A percentile compares a stretch with the other conserved stretches of the same genome.
Conservation (phyloP, 2,329 filamentous ascomycete genomes). For the Pseudopithomyces chartarum region DNA sequence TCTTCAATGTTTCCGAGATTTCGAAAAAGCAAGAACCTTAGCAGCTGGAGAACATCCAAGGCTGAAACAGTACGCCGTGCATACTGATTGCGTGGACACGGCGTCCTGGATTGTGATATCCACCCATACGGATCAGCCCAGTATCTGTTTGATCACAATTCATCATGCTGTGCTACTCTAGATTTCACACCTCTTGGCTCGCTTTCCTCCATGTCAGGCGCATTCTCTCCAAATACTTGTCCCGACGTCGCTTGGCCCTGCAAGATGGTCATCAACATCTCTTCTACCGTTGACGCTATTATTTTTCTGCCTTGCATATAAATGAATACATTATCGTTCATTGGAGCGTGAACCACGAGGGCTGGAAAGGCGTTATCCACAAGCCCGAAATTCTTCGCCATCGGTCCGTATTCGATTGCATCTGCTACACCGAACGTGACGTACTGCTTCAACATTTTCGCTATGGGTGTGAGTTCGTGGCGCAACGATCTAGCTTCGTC, state of each 20-base stretch:
- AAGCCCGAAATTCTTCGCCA: constrained; percentile 27
- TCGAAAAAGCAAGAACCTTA: background rate
- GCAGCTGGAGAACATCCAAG: background rate
- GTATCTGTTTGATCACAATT: background rate
- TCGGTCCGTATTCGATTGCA: constrained; percentile 21
- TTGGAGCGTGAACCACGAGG: constrained; percentile 25
- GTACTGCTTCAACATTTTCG: constrained; percentile 21
- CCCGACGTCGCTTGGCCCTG: constrained; percentile 20
- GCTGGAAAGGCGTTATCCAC: constrained; percentile 11
- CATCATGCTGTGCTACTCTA: background rate
- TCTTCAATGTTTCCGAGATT: background rate
- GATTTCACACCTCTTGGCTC: background rate
- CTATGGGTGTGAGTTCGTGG: constrained; percentile 22
- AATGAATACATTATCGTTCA: constrained; percentile 26
- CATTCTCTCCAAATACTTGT: constrained; percentile 23
- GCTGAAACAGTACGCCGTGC: background rate
- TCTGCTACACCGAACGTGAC: constrained; percentile 26
- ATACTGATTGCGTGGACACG: background rate
- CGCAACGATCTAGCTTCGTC: constrained; percentile 10
- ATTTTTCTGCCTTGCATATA: constrained; percentile 22
- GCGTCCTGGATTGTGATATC: background rate
- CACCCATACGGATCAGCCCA: too few species aligned
- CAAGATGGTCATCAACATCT: constrained; percentile 26
- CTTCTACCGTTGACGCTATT: constrained; percentile 11
- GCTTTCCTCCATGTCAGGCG: constrained; percentile 7